Conservation (phyloP, 164 flowering plant genomes). For the Stephania yunnanensis region DNA sequence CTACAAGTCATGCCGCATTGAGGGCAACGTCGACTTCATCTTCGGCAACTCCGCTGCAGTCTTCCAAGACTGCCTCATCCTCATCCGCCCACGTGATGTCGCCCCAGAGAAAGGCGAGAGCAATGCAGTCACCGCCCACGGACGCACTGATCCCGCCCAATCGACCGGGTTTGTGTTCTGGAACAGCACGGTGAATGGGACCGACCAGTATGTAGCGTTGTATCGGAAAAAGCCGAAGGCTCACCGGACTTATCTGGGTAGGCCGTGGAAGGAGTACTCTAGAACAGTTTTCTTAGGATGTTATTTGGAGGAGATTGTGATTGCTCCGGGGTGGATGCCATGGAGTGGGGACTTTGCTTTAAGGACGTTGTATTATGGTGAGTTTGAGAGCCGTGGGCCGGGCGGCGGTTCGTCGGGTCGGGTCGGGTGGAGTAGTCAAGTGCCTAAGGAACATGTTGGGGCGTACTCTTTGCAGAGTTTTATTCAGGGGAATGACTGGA, state of each 20-base stretch:
- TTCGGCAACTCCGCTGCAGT: conserved; percentile 72
- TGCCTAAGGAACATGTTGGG: conserved; percentile 49
- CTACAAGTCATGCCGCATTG: conserved; percentile 59
- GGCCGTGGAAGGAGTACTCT: conserved; percentile 91
- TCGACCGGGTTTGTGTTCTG: conserved; percentile 75
- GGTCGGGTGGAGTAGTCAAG: conserved; percentile 74
- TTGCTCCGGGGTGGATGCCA: conserved; percentile 70
- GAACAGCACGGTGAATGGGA: conserved; percentile 62
- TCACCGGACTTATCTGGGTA: conserved; percentile 67
- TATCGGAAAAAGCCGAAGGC: conserved; percentile 43
- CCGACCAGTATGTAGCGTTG: conserved; percentile 54
- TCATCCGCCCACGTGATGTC: conserved; percentile 48
- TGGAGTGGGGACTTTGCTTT: conserved; percentile 68
- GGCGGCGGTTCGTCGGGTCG: conserved; percentile 43
- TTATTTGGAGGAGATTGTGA: conserved; percentile 36
- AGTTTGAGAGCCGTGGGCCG: conserved; percentile 51
- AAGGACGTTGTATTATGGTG: conserved; percentile 71
- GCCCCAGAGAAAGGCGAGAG: conserved; percentile 58
- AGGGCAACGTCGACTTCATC: conserved; percentile 83
- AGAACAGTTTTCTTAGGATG: conserved; percentile 67
- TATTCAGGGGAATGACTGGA: conserved; percentile 80
- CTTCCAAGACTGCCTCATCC: conserved; percentile 55
- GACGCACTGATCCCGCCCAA: conserved; percentile 74
- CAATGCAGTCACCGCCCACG: conserved; percentile 73
- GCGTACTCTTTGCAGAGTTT: conserved; percentile 62